Evolutionary conservation across 129 eudicot genomes (phyloP).

Genomic region (Oenanthe sinensis): DNA sequence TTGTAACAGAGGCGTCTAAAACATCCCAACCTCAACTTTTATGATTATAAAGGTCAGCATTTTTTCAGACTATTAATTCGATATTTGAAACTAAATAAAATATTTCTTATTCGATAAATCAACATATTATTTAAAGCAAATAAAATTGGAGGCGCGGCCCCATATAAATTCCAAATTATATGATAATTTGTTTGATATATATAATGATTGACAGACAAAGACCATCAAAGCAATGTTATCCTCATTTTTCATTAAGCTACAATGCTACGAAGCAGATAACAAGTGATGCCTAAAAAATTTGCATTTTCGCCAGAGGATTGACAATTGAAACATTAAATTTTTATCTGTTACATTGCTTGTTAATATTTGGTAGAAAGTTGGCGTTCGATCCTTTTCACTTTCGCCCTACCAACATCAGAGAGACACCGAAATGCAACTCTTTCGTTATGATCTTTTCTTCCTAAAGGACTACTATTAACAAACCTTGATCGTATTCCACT

Average conservation of each 20-base stretch:
- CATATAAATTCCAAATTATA: too few relatives aligned
- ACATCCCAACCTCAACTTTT: too few relatives aligned
- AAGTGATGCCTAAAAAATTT: not conserved
- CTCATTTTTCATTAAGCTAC: not conserved
- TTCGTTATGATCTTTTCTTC: not conserved
- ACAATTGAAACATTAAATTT: not conserved
- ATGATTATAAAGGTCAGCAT: too few relatives aligned
- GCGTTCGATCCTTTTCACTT: constrained; percentile 1
- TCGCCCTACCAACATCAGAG: constrained; percentile 14
- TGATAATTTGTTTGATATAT: too few relatives aligned
- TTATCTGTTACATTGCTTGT: not conserved
- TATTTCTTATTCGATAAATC: too few relatives aligned
- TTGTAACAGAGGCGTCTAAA: too few relatives aligned
- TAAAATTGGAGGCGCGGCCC: too few relatives aligned
- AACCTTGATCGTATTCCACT: constrained; percentile 14
- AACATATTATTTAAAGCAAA: too few relatives aligned
- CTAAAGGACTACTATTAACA: constrained; percentile 3
- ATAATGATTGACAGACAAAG: not conserved
- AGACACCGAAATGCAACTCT: constrained; percentile 15
- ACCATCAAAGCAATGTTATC: not conserved
- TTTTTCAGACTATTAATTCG: too few relatives aligned
- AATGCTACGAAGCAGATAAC: not conserved
- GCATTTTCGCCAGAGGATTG: not conserved
- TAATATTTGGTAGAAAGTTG: constrained; percentile 5
- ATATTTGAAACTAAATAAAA: too few relatives aligned